Conservation (phyloP, 106 monocot species). For the Chionographis japonica region DNA sequence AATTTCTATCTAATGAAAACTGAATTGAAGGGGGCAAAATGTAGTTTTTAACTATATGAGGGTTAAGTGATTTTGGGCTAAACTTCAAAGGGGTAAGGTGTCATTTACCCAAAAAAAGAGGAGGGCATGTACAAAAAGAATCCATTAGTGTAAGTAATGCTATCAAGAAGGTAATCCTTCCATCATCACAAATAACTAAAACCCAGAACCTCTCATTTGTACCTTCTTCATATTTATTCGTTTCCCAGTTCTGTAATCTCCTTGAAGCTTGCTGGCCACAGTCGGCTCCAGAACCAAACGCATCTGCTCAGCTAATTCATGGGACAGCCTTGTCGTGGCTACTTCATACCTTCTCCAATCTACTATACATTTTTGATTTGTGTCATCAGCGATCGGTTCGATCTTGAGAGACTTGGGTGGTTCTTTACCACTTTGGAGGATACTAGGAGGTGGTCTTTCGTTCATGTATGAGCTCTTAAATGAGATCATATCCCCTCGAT, state of each 20-base stretch:
- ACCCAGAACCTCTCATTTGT: background rate
- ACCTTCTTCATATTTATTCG: constrained; percentile 99
- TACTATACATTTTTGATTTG: constrained; percentile 24
- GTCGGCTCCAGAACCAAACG: constrained; percentile 91
- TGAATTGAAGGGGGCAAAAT: too few relatives aligned
- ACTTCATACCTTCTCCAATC: constrained; percentile 80
- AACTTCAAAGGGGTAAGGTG: too few relatives aligned
- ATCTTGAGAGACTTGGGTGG: constrained; percentile 16
- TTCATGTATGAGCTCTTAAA: constrained; percentile 45
- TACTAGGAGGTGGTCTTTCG: constrained; percentile 20
- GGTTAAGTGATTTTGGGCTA: too few relatives aligned
- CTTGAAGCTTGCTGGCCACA: constrained; percentile 91
- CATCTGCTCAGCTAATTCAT: constrained; percentile 78
- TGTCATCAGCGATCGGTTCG: constrained; percentile 24
- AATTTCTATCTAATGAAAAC: too few relatives aligned
- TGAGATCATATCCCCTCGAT: constrained; percentile 38
- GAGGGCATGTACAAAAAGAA: too few relatives aligned
- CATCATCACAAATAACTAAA: too few relatives aligned
- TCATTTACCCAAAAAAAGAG: too few relatives aligned
- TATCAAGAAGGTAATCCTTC: too few relatives aligned
- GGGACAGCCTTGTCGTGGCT: constrained; percentile 62
- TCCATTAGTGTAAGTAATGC: too few relatives aligned
- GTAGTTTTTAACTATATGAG: too few relatives aligned
- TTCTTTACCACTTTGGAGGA: background rate
- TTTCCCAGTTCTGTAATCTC: constrained; percentile 94